Evolutionary conservation across 192 early-diverging fungal genomes (phyloP), one percentile per base, ranked within the genome.

Genomic region (Coemansia sp.): DNA sequence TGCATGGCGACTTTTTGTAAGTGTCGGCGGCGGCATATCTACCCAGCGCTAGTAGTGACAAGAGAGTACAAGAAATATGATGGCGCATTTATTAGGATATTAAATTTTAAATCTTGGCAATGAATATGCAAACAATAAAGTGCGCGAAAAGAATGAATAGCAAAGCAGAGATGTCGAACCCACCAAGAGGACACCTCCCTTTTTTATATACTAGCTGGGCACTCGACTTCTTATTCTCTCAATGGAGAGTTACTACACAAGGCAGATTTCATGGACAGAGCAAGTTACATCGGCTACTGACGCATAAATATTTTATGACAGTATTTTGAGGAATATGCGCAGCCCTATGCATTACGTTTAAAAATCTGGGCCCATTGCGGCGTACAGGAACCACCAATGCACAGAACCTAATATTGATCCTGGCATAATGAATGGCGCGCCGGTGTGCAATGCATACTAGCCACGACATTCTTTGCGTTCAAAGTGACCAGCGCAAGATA

Each of bases 1-100:
- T 81, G 64, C 73, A 81, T 11, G 70, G 69, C 35, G 78, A 75
- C 6, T 59, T 63, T n/a, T 72, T 70, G 60, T 81, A 81, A 7
- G 65, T 72, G 64, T 72, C 78, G 24, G 45, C 70, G 3, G 21
- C 8, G 6, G 44, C 54, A n/a, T 13, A 6, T 4, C 6, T 31
- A 17, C 54, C 31, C 16, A 34, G 17, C 2, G 31, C 16, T 13
- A 57, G 54, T 17, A 35, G 13, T 2, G 35, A 17, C 16, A 57
- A 3, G 29, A 57, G 11, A 34, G 10, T 57, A 7, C 31, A 4
- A 5, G 29, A 11, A 34, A 33, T 17, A 4, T 34, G 29, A 34
- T 31, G 8, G 54, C 31, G 54, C 54, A 57, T 51, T 57, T 56
- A 17, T 31, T 5, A 54, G 51, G 3, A 16, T 16, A 21, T n/a